A percentile compares a stretch with the other conserved stretches of the same genome.
These are phyloP conservation scores for Candida pseudoviswanathii DNA, from an alignment of 1,139 yeast species.

Conservation along the genomic window DNA sequence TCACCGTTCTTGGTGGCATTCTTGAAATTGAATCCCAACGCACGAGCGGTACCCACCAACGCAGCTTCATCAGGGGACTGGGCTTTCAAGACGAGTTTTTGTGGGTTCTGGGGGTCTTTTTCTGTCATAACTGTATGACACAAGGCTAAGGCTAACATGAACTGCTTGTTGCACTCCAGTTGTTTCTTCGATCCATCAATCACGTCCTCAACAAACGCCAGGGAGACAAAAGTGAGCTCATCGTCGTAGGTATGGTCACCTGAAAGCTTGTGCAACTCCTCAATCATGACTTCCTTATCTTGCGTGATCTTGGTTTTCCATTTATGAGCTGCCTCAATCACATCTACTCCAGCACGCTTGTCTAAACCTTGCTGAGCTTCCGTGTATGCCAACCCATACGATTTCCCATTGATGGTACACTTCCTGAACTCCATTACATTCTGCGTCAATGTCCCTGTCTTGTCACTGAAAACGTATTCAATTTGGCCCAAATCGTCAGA, in stretches of 20 bases:
- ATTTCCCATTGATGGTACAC: slow-evolving; percentile 83
- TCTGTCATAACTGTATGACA: slow-evolving; percentile 93
- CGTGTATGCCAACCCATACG: slow-evolving; percentile 93
- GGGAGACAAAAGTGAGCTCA: slow-evolving; percentile 77
- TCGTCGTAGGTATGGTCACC: slow-evolving; percentile 64
- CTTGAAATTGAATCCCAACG: slow-evolving; percentile 81
- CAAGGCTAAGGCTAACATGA: slow-evolving; percentile 84
- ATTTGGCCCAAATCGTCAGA: slow-evolving; percentile 97
- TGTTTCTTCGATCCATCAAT: slow-evolving; percentile 38
- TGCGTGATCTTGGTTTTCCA: slow-evolving; percentile 63
- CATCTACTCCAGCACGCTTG: slow-evolving; percentile 83
- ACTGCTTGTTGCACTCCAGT: slow-evolving; percentile 66
- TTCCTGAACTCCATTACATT: slow-evolving; percentile 97
- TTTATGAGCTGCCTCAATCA: slow-evolving; percentile 62
- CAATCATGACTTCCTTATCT: slow-evolving; percentile 70
- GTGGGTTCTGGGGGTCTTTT: slow-evolving; percentile 56
- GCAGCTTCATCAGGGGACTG: slow-evolving; percentile 99
- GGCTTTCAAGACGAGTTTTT: slow-evolving; percentile 68
- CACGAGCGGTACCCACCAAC: slow-evolving; percentile 89
- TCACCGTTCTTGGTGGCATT: slow-evolving; percentile 76
- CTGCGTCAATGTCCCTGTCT: slow-evolving; percentile 95
- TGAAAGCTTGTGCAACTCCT: slow-evolving; percentile 46
- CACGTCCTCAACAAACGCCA: slow-evolving; percentile 50
- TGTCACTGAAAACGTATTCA: slow-evolving; percentile 93
- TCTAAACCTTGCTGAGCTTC: slow-evolving; percentile 94